Evolutionary conservation across 2,329 filamentous ascomycete genomes (phyloP).

Genomic region (Onygena corvina): DNA sequence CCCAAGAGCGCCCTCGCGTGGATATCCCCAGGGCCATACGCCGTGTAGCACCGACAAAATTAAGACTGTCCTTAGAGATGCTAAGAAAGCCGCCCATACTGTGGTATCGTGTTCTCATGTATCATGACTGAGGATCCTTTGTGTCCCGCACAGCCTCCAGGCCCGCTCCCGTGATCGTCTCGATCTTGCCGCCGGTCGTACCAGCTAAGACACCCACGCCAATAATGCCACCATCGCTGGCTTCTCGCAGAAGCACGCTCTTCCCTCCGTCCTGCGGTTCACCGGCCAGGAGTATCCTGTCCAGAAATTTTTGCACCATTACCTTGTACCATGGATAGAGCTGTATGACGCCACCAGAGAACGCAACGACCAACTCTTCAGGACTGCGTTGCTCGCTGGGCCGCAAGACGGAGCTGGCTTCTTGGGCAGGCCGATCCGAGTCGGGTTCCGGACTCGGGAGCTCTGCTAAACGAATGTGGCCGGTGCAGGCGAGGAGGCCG

Average conservation of each 20-base stretch:
- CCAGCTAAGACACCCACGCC: conserved; percentile 42
- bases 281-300: conserved; percentile 37
- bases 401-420: not conserved
- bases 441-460: conserved; percentile 15
- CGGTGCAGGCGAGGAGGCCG: conserved; percentile 53
- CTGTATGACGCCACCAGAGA: conserved; percentile 66
- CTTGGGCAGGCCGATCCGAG: not conserved
- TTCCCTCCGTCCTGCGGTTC: conserved; percentile 34
- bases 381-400: conserved; percentile 16
- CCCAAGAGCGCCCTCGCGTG: too few relatives aligned
- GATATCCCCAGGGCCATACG: too few relatives aligned
- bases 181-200: conserved; percentile 22
- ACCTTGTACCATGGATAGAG: conserved; percentile 60
- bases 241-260: conserved; percentile 39
- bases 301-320: conserved; percentile 57
- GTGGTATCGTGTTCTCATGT: too few relatives aligned
- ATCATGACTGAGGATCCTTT: conserved; percentile 3
- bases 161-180: conserved; percentile 1
- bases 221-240: conserved; percentile 41
- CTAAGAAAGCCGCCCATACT: too few relatives aligned
- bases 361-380: conserved; percentile 58
- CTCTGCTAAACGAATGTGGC: conserved; percentile 42
- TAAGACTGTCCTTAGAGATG: too few relatives aligned
- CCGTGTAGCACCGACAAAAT: too few relatives aligned
- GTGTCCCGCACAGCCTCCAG: not conserved